These are phyloP conservation scores for Otatea glauca DNA, from an alignment of 176 grass and related monocot species.

Conservation along the genomic window DNA sequence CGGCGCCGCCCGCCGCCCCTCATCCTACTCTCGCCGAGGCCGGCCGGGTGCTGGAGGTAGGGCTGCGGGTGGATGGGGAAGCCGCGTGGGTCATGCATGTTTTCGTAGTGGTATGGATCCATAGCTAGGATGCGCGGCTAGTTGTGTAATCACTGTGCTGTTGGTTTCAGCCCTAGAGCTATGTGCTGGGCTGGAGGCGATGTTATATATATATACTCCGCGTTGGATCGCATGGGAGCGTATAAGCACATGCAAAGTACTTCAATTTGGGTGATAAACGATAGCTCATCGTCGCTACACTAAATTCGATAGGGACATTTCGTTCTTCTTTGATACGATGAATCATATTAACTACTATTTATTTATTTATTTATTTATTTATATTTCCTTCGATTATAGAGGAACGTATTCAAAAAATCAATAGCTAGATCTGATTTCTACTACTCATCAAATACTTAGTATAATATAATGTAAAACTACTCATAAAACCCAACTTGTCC, in stretches of 20 bases:
- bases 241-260: not conserved
- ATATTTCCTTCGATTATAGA: too few relatives aligned
- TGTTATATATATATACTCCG: conserved; percentile 40
- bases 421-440: too few relatives aligned
- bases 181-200: conserved; percentile 27
- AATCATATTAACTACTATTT: too few relatives aligned
- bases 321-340: too few relatives aligned
- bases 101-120: conserved; percentile 59
- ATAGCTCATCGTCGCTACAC: too few relatives aligned
- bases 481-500: not conserved
- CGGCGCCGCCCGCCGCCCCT: conserved; percentile 58
- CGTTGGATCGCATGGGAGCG: not conserved
- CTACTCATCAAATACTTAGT: too few relatives aligned
- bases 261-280: not conserved
- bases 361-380: too few relatives aligned
- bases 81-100: conserved; percentile 53
- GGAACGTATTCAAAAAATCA: too few relatives aligned
- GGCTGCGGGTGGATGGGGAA: conserved; percentile 48
- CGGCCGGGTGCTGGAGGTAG: conserved; percentile 36
- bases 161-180: conserved; percentile 46
- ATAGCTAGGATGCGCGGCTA: conserved; percentile 46
- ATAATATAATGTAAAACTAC: too few relatives aligned
- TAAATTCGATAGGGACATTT: too few relatives aligned
- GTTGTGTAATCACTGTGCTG: conserved; percentile 35
- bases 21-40: conserved; percentile 46